These are phyloP conservation scores for Kazachstania bromeliacearum DNA, from an alignment of 805 yeast species.

Conservation along the genomic window DNA sequence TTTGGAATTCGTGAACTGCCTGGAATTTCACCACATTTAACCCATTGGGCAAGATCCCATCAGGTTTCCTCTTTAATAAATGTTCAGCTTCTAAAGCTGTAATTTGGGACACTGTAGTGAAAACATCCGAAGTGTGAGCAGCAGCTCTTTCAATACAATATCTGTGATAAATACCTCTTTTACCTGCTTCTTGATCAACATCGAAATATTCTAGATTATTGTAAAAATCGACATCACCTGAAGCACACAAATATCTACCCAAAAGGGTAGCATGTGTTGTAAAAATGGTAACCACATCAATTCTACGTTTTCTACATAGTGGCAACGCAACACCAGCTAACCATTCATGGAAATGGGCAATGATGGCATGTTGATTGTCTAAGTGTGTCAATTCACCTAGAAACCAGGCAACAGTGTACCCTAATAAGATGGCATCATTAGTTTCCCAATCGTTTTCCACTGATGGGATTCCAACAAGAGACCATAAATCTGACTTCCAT, in stretches of 20 bases:
- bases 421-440: conserved; percentile 85
- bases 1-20: conserved; percentile 97
- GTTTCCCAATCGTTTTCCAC: conserved; percentile 85
- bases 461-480: conserved; percentile 81
- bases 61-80: conserved; percentile 88
- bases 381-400: conserved; percentile 84
- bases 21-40: conserved; percentile 90
- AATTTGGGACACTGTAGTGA: conserved; percentile 93
- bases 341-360: conserved; percentile 97
- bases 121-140: conserved; percentile 91
- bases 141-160: conserved; percentile 96
- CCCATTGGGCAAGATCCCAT: conserved; percentile 96
- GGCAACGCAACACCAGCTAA: conserved; percentile 95
- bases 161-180: conserved; percentile 92
- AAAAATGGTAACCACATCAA: conserved; percentile 90
- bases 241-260: conserved; percentile 93
- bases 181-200: conserved; percentile 97
- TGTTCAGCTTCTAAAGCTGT: conserved; percentile 96
- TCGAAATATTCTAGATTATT: conserved; percentile 83
- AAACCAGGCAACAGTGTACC: conserved; percentile 94
- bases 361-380: conserved; percentile 79
- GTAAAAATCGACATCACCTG: conserved; percentile 92
- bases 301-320: conserved; percentile 78
- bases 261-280: conserved; percentile 95
- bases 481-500: conserved; percentile 94